Evolutionary conservation across 768 basidiomycete species (phyloP).

Genomic region (Lactarius sp.): DNA sequence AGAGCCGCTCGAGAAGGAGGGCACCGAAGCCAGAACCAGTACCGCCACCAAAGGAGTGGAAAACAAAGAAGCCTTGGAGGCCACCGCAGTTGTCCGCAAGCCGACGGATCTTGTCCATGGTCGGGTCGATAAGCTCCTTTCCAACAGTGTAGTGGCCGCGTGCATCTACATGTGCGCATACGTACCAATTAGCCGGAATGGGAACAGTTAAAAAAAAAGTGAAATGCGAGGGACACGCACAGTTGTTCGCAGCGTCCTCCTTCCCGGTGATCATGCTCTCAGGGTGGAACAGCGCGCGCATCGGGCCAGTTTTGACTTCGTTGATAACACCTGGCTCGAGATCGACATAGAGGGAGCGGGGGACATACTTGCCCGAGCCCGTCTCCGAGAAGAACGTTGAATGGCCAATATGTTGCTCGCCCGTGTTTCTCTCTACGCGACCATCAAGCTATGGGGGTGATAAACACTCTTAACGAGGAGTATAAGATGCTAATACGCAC

Average conservation of each 20-base stretch:
- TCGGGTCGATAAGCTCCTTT: constrained; percentile 94
- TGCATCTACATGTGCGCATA: constrained; percentile 54
- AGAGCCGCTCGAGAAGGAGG: constrained; percentile 90
- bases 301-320: constrained; percentile 88
- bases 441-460: constrained; percentile 71
- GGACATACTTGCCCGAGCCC: constrained; percentile 91
- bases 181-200: neutral
- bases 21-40: constrained; percentile 99
- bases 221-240: constrained; percentile 41
- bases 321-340: constrained; percentile 94
- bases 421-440: constrained; percentile 70
- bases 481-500: constrained; percentile 44
- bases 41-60: constrained; percentile 99
- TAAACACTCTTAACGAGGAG: neutral
- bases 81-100: constrained; percentile 96
- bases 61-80: constrained; percentile 98
- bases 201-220: constrained; percentile 16
- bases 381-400: constrained; percentile 98
- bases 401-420: constrained; percentile 76
- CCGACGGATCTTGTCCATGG: constrained; percentile 92
- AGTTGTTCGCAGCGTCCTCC: constrained; percentile 99
- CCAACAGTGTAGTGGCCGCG: constrained; percentile 98
- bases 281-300: constrained; percentile 94
- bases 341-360: constrained; percentile 94
- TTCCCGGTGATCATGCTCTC: constrained; percentile 97